phyloP scores from a whole-genome alignment of 2,329 filamentous ascomycete species.

The Aspergillus sp. region DNA sequence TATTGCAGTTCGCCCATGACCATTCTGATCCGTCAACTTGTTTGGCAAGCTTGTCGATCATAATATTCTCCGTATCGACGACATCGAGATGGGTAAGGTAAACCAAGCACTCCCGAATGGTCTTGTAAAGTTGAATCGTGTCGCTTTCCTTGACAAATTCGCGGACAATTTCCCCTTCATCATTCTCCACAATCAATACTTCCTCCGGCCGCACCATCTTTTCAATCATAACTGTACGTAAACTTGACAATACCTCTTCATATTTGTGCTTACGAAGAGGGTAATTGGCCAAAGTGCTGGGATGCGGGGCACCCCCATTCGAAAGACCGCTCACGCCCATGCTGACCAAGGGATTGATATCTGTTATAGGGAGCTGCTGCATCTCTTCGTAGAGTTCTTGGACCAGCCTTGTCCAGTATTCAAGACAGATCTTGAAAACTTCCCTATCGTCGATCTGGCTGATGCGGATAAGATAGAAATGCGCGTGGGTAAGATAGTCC shows the following conservation, averaged over 20 bases:
- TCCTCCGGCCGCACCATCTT: conserved; percentile 99
- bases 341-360: conserved; percentile 80
- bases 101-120: conserved; percentile 90
- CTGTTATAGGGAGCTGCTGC: conserved; percentile 89
- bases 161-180: conserved; percentile 96
- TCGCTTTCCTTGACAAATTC: conserved; percentile 99
- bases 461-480: conserved; percentile 97
- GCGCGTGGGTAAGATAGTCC: conserved; percentile 89
- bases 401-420: conserved; percentile 98
- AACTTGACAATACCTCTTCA: conserved; percentile 83
- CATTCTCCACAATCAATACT: conserved; percentile 98
- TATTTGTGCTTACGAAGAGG: conserved; percentile 98
- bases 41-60: conserved; percentile 94
- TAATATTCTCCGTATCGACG: conserved; percentile 94
- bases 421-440: conserved; percentile 98
- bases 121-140: conserved; percentile 98
- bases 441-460: conserved; percentile 98
- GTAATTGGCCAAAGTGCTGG: conserved; percentile 76
- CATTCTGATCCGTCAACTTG: conserved; percentile 94
- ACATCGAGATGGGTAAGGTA: conserved; percentile 97
- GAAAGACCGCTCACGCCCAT: conserved; percentile 65
- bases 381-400: conserved; percentile 98
- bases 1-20: conserved; percentile 99
- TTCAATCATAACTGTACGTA: conserved; percentile 97
- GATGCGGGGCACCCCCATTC: conserved; percentile 78